Evolutionary conservation across 306 rosid species (phyloP).

Genomic region (Dryas alaskensis): DNA sequence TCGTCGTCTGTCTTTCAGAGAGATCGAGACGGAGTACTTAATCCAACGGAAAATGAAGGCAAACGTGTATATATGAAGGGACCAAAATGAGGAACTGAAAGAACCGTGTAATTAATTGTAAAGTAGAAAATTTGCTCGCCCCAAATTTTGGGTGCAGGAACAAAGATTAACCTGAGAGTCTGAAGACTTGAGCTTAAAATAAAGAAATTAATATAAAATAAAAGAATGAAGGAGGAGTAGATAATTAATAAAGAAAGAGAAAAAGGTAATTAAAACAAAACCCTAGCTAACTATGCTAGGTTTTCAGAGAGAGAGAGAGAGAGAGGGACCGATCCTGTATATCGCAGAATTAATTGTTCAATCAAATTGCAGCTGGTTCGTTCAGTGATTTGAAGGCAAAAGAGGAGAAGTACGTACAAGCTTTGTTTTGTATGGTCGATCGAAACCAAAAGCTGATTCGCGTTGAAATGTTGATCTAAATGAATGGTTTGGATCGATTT

Average conservation of each 20-base stretch:
- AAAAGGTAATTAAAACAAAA: not conserved
- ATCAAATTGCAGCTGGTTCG: not conserved
- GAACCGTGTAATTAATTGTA: not conserved
- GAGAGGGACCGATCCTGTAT: not conserved
- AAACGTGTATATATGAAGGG: slow-evolving; percentile 2
- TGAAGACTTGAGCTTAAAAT: not conserved
- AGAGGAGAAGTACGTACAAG: not conserved
- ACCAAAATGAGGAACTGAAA: not conserved
- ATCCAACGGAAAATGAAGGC: not conserved
- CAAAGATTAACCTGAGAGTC: slow-evolving; percentile 4
- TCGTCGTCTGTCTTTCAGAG: not conserved
- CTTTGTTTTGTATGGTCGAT: no score
- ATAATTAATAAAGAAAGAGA: not conserved
- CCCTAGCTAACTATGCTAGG: slow-evolving; percentile 20
- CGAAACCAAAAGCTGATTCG: no score
- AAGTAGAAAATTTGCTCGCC: not conserved
- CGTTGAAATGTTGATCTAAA: no score
- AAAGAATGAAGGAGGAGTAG: not conserved
- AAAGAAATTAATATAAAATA: not conserved
- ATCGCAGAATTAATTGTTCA: not conserved
- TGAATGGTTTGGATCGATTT: no score
- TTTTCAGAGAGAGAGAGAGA: not conserved
- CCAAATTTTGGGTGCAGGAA: not conserved
- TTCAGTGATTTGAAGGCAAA: not conserved
- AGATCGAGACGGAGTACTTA: slow-evolving; percentile 3